Evolutionary conservation across 192 early-diverging fungal genomes (phyloP), one percentile per base, ranked within the genome.

Genomic region (Coemansia sp.): DNA sequence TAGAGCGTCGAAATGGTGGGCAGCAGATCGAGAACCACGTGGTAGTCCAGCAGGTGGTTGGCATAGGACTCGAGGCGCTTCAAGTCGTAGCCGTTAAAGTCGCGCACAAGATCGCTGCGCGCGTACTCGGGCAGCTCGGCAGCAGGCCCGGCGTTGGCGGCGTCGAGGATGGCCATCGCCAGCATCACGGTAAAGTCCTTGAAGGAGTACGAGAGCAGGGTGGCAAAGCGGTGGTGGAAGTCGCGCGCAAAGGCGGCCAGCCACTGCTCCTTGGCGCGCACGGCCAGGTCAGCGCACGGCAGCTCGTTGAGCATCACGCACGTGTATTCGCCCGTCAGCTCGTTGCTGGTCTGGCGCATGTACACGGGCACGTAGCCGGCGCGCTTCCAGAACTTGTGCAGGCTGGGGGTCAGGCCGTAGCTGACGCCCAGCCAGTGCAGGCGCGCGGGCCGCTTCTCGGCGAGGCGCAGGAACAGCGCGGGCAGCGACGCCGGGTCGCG

Each of bases 321-420:
- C 7, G 98, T 96, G 71, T 98, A 93, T 75, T 99, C 98, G 61
- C 98, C 98, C 2, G 98, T 99, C 32, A 99, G 77, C 11, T 97
- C 96, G 68, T 99, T 99, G 66, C 91, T 76, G 9, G 98, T 99
- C 74, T 99, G 98, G 32, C 98, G 93, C 58, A 98, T 72, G 70
- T 99, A 99, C 47, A 99, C 90, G 12, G 98, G 98, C 25, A 87
- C 85, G 72, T 92, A 99, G 8, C 92, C 94, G 11, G 87, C 76
- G 42, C 92, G 88, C 68, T 94, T 96, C 98, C 98, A 99, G 76
- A 99, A 99, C 87, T 94, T 94, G 84, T 96, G 93, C 40, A 99
- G 87, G 24, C 71, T 76, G 5, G 86, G 82, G 3, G 98, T 99
- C 54, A 99, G 76, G 2, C 98, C 98, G 70, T 88, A 99, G 25